These are phyloP conservation scores for Brettanomyces sp. DNA, from an alignment of 805 yeast species.

Conservation along the genomic window DNA sequence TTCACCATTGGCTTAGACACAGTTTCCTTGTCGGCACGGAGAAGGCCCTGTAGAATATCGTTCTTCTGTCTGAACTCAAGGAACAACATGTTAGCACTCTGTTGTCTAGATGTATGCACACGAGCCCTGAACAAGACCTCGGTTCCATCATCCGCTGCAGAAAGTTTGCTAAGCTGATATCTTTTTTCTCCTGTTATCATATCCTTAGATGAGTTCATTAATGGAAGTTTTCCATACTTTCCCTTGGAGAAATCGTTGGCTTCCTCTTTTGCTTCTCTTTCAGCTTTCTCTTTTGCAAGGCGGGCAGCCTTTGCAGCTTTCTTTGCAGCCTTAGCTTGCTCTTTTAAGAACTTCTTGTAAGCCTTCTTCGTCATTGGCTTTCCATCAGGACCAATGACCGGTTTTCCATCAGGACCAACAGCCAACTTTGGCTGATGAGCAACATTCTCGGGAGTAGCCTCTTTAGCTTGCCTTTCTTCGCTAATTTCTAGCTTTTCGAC, in stretches of 20 bases:
- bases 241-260: conserved; percentile 83
- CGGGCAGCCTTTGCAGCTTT: conserved; percentile 89
- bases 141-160: conserved; percentile 60
- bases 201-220: conserved; percentile 54
- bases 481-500: background rate
- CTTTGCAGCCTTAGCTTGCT: conserved; percentile 83
- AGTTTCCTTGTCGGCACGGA: conserved; percentile 60
- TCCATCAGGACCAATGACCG: conserved; percentile 47
- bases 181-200: conserved; percentile 60
- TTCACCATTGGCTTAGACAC: conserved; percentile 94
- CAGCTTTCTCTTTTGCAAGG: conserved; percentile 78
- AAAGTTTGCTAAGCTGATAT: conserved; percentile 44
- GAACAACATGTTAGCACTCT: conserved; percentile 91
- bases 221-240: conserved; percentile 82
- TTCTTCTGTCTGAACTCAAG: conserved; percentile 87
- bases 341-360: conserved; percentile 87
- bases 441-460: conserved; percentile 15
- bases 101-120: conserved; percentile 86
- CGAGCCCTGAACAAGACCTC: conserved; percentile 87
- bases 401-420: conserved; percentile 13
- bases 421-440: conserved; percentile 6
- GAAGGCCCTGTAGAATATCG: conserved; percentile 71
- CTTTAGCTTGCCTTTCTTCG: conserved; percentile 21
- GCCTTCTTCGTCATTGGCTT: conserved; percentile 90
- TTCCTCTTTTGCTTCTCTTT: conserved; percentile 53